Evolutionary conservation across 2,329 filamentous ascomycete genomes (phyloP).

Genomic region (Trichoderma arundinaceum): DNA sequence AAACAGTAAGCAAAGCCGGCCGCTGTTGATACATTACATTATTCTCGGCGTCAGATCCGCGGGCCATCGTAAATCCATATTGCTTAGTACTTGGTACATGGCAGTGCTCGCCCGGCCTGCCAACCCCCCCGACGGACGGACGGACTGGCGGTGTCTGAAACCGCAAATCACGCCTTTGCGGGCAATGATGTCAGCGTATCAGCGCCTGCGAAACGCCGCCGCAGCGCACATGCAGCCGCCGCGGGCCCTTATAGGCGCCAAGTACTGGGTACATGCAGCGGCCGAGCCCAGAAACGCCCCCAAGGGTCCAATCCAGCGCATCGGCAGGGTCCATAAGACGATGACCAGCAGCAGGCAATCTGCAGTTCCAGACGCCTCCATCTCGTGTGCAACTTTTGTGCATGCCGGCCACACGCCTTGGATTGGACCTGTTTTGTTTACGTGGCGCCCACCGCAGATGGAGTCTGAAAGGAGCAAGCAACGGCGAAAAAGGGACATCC

Average conservation of each 20-base stretch:
- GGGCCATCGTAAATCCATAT: background rate
- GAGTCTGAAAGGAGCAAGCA: constrained; percentile 16
- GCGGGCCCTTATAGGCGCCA: constrained; percentile 15
- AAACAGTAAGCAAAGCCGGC: background rate
- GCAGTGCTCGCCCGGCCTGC: background rate
- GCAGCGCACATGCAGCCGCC: constrained; percentile 21
- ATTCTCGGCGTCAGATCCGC: background rate
- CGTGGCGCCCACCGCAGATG: constrained; percentile 25
- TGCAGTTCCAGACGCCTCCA: constrained; percentile 17
- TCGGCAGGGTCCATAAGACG: constrained; percentile 9
- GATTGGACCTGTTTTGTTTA: background rate
- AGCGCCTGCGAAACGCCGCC: constrained; percentile 2
- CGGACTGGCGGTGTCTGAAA: constrained; percentile 30
- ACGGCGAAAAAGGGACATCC: constrained; percentile 28
- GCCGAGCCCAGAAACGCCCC: background rate
- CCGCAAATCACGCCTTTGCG: constrained; percentile 24
- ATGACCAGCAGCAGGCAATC: constrained; percentile 14
- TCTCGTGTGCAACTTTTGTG: constrained; percentile 19
- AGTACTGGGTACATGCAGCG: constrained; percentile 15
- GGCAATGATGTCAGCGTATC: constrained; percentile 29
- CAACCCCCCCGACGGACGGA: background rate
- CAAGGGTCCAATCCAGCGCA: constrained; percentile 19
- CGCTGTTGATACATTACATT: background rate
- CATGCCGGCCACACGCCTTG: background rate
- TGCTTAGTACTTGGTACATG: constrained; percentile 10